These are phyloP conservation scores for Cunninghamia lanceolata DNA, from an alignment of 75 land plant genomes.

Conservation along the genomic window DNA sequence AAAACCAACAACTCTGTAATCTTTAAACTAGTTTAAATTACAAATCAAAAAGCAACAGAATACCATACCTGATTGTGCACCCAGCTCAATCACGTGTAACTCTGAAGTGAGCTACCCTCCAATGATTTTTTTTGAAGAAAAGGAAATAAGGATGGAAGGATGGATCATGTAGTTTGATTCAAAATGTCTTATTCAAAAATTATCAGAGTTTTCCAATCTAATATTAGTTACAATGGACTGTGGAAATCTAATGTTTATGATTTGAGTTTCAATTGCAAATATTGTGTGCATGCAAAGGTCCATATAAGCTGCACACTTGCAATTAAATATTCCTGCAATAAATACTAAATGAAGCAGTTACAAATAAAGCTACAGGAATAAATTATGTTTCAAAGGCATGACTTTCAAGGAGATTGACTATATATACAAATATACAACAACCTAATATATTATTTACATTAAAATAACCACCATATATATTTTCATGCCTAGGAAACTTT, in stretches of 20 bases:
- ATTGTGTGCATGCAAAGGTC: neutral
- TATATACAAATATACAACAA: neutral
- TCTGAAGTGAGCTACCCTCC: slow-evolving; percentile 85
- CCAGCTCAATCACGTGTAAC: slow-evolving; percentile 95
- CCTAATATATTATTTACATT: no score
- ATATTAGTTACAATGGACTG: no score
- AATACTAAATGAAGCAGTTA: neutral
- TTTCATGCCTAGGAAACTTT: no score
- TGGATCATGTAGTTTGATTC: no score
- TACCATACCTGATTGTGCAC: slow-evolving; percentile 83
- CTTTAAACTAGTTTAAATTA: neutral
- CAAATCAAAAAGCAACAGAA: neutral
- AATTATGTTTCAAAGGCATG: neutral
- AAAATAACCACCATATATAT: no score
- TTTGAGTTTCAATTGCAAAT: neutral
- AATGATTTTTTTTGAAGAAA: slow-evolving; percentile 68
- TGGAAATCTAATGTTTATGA: no score
- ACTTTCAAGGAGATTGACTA: neutral
- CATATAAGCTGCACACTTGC: neutral
- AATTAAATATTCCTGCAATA: neutral
- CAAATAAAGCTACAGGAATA: neutral
- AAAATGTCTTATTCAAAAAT: no score
- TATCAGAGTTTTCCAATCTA: no score
- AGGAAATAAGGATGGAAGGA: no score
- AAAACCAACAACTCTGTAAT: neutral